Evolutionary conservation across 2,329 filamentous ascomycete species (phyloP).

Genomic region (Elsinoe batatas): DNA sequence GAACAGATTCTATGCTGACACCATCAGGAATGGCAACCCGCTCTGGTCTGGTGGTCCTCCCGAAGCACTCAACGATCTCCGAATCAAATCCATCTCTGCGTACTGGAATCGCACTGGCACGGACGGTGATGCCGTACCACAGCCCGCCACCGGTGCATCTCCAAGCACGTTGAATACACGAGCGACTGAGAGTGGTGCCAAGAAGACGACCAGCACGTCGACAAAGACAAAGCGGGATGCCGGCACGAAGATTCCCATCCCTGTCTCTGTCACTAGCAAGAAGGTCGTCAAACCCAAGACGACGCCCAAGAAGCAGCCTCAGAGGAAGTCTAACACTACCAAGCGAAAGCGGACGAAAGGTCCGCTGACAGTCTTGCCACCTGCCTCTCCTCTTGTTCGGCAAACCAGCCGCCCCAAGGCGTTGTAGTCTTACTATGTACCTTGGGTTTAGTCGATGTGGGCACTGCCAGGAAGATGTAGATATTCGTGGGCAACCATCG

Average conservation of each 20-base stretch:
- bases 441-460: too few species aligned
- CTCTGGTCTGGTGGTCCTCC: slow-evolving; percentile 66
- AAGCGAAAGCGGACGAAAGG: not conserved
- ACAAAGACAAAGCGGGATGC: not conserved
- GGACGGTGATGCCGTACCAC: not conserved
- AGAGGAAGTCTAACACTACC: not conserved
- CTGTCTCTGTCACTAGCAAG: not conserved
- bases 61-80: slow-evolving; percentile 49
- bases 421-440: too few species aligned
- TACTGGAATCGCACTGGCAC: slow-evolving; percentile 54
- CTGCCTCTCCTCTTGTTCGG: too few species aligned
- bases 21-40: slow-evolving; percentile 50
- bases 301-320: not conserved
- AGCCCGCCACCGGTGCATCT: not conserved
- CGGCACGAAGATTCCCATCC: not conserved
- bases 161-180: not conserved
- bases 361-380: too few species aligned
- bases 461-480: too few species aligned
- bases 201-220: not conserved
- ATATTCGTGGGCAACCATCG: too few species aligned
- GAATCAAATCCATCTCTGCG: slow-evolving; percentile 60
- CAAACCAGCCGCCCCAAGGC: too few species aligned
- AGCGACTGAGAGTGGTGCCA: not conserved
- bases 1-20: not conserved
- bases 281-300: not conserved